These are phyloP conservation scores for Trichoderma orchidacearum DNA, from an alignment of 495 filamentous ascomycete genomes.

Conservation along the genomic window DNA sequence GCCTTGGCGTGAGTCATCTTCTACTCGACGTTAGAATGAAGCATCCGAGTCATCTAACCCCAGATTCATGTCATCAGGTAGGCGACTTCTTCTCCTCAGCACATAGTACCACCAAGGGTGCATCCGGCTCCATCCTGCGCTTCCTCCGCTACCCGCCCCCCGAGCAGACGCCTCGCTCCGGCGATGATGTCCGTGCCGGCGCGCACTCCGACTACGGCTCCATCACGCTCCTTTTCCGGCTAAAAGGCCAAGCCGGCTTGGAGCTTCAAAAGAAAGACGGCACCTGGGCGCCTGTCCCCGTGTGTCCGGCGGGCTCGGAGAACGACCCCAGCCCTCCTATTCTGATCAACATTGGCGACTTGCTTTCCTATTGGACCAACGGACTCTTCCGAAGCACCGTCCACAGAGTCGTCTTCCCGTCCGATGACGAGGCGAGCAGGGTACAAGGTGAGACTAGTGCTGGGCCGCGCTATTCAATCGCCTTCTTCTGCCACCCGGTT, in stretches of 20 bases:
- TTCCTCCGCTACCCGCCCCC: slow-evolving; percentile 67
- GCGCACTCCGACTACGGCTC: slow-evolving; percentile 88
- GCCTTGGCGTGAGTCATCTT: slow-evolving; percentile 47
- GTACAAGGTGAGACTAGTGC: slow-evolving; percentile 38
- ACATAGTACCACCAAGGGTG: slow-evolving; percentile 44
- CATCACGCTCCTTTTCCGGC: slow-evolving; percentile 77
- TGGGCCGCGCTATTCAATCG: slow-evolving; percentile 63
- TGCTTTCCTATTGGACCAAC: slow-evolving; percentile 84
- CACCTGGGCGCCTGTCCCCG: slow-evolving; percentile 49
- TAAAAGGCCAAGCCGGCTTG: slow-evolving; percentile 68
- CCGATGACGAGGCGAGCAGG: slow-evolving; percentile 7
- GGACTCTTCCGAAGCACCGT: slow-evolving; percentile 75
- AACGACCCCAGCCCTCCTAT: slow-evolving; percentile 55
- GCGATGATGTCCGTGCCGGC: slow-evolving; percentile 65
- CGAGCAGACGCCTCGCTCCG: slow-evolving; percentile 42
- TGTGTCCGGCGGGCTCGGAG: slow-evolving; percentile 37
- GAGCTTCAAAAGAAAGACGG: slow-evolving; percentile 56
- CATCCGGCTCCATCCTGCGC: slow-evolving; percentile 66
- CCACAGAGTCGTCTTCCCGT: slow-evolving; percentile 74
- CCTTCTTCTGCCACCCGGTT: slow-evolving; percentile 82
- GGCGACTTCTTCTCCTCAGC: slow-evolving; percentile 59
- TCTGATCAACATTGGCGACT: slow-evolving; percentile 83
- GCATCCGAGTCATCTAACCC: slow-evolving; percentile 4
- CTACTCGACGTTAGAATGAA: too few relatives aligned
- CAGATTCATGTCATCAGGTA: slow-evolving; percentile 14